Base-by-base conservation (phyloP, 1,284 basidiomycete genomes). In the Cerrena zonata region DNA sequence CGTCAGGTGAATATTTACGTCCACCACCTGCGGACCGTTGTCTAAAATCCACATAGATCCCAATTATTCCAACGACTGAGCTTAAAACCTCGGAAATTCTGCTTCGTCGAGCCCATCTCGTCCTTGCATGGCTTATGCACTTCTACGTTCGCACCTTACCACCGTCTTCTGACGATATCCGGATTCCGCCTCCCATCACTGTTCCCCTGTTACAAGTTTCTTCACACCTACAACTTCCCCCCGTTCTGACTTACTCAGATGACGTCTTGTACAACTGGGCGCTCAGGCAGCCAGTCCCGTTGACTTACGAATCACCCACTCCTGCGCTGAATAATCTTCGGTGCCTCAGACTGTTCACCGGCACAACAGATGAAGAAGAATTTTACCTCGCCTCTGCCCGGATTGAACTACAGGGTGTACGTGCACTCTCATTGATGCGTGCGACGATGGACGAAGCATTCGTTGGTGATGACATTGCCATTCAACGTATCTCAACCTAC, bases 191-290 rank as follows among this genome's bases (percentile, higher is more conserved):
- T 0, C 73, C 84, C 1, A 71, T 96, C 51, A 80, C 89, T 2
- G 69, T 94, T 5, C 94, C 93, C 0, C 77, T 92, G 24, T 78
- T 93, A n/a, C 75, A 81, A 56, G 75, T 94, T 22, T 91, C 84
- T 19, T 69, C 75, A 0, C 74, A 88, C 46, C 80, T 98, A 13
- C 87, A 89, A 53, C 70, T 98, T 1, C 94, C 95, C 0, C 94
- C 94, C 0, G 77, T 97, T 39, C 76, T 95, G 43, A 97, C 94
- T 1, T 98, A 96, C 63, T 89, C 94, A 11, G 94, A 95, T 65
- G 89, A 87, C 25, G 94, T 97, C 2, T 76, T 98, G 5, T 98
- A 94, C 74, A 96, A 97, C 64, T 96, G 91, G 91, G 66, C 71
- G 5, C 72, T 80, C 50, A 69, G 66, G 50, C 57, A 62, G 12